phyloP scores from a whole-genome alignment of 176 grass and related monocot genomes.

The Cenchrus fungigraminus region DNA sequence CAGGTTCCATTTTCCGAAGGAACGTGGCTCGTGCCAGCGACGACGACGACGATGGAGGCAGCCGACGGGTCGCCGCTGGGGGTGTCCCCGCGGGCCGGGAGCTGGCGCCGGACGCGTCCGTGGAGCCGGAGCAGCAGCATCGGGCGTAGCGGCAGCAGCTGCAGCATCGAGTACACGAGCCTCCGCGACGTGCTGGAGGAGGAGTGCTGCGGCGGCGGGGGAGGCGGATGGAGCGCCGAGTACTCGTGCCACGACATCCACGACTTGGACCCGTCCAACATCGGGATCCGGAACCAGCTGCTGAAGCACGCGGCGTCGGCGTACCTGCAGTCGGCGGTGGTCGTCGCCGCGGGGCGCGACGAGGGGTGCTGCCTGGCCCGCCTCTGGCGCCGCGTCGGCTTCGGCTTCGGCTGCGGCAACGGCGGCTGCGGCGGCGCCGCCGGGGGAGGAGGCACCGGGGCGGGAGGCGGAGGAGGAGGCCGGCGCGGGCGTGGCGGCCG shows the following conservation, averaged over 20 bases:
- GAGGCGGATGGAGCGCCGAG: slow-evolving; percentile 18
- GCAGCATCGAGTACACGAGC: slow-evolving; percentile 68
- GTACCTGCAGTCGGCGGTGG: slow-evolving; percentile 76
- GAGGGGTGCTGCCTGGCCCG: slow-evolving; percentile 50
- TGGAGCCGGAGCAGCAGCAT: slow-evolving; percentile 40
- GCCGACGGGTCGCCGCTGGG: slow-evolving; percentile 34
- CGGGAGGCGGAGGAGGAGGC: neutral
- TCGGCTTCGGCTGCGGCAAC: neutral
- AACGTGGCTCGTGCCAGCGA: neutral
- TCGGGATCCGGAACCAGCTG: slow-evolving; percentile 71
- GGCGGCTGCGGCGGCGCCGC: too few species aligned
- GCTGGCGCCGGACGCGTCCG: slow-evolving; percentile 30
- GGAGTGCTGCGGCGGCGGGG: neutral
- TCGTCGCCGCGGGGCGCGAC: slow-evolving; percentile 33
- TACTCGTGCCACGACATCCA: slow-evolving; percentile 39
- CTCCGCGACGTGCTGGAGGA: slow-evolving; percentile 74
- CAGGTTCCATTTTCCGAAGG: neutral
- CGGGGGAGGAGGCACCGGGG: too few species aligned
- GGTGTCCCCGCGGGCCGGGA: slow-evolving; percentile 22
- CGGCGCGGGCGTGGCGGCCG: neutral
- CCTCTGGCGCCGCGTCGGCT: slow-evolving; percentile 46
- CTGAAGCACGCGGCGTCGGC: slow-evolving; percentile 84
- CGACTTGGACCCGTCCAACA: slow-evolving; percentile 60
- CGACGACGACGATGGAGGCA: slow-evolving; percentile 40
- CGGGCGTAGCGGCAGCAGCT: neutral